Evolutionary conservation across 192 early-diverging fungal genomes (phyloP), one percentile per base, ranked within the genome.

Genomic region (Umbelopsis sp.): DNA sequence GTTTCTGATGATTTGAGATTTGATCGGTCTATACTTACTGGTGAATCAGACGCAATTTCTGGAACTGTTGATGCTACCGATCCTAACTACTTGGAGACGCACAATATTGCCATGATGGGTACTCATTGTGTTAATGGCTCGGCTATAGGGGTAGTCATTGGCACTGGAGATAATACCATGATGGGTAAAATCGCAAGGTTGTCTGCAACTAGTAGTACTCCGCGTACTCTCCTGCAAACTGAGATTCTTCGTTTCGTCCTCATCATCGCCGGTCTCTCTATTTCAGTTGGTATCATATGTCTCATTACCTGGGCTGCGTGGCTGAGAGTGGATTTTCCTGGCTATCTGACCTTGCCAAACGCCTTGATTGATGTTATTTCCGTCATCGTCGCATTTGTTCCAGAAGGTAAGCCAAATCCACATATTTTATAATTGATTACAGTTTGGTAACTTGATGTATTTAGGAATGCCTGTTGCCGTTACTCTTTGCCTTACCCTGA

Each of bases 51-150:
- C 24, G 82, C 89, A 8, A 85, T 95, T 26, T 78, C 81, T 44
- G 92, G 85, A 21, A 85, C 83, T 16, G 81, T 82, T 34, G 79
- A 86, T 21, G 52, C 74, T 50, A 96, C 93, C 8, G 90, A 91
- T 83, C 82, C 85, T 5, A 92, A 90, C 69, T 86, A 89, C 56
- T 74, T 95, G 34, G 95, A 95, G 80, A 89, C 89, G 17, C 87
- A 89, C 69, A 96, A 96, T 71, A 83, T 97, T 72, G 93, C 90
- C 31, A 87, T 97, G 75, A 88, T 89, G 84, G 87, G 81, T 24
- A 82, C 79, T 17, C 81, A 87, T 54, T 86, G 94, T 21, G 86
- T 89, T 4, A 85, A 93, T 72, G 96, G 96, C 47, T 77, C 77
- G 20, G 91, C 85, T 67, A 82, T 79, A 3, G 94, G 90, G 65